Conservation (phyloP, 495 filamentous ascomycete genomes). For the Daldinia decipiens region DNA sequence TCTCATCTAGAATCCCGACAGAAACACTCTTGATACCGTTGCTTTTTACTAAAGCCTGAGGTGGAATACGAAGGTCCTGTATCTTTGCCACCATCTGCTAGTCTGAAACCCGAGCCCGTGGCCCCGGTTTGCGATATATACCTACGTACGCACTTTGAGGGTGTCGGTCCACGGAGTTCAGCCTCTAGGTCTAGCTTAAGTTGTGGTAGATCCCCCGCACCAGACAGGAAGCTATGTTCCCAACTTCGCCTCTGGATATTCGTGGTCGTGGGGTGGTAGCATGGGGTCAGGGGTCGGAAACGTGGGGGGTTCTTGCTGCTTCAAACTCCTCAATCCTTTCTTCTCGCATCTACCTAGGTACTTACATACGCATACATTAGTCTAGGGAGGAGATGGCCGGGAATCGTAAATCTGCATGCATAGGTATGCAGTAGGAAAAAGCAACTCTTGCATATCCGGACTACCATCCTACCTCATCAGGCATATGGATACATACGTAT, state of each 20-base stretch:
- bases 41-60: neutral
- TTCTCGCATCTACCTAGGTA: neutral
- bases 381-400: neutral
- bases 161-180: neutral
- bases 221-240: neutral
- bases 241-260: conserved; percentile 1
- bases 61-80: neutral
- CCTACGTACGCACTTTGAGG: conserved; percentile 1
- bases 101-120: conserved; percentile 23
- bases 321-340: neutral
- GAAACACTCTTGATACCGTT: neutral
- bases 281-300: neutral
- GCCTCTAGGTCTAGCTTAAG: neutral
- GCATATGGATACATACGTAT: conserved; percentile 9
- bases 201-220: conserved; percentile 16
- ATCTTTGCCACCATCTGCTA: neutral
- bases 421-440: conserved; percentile 27
- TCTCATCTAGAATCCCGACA: too few species aligned
- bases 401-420: conserved; percentile 13
- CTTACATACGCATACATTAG: neutral
- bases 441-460: conserved; percentile 32
- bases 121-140: conserved; percentile 17
- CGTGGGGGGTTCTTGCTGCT: conserved; percentile 11
- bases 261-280: conserved; percentile 12
- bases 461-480: conserved; percentile 5